Conservation (phyloP, 352 stramenopile species). For the Lagenidium sp. region DNA sequence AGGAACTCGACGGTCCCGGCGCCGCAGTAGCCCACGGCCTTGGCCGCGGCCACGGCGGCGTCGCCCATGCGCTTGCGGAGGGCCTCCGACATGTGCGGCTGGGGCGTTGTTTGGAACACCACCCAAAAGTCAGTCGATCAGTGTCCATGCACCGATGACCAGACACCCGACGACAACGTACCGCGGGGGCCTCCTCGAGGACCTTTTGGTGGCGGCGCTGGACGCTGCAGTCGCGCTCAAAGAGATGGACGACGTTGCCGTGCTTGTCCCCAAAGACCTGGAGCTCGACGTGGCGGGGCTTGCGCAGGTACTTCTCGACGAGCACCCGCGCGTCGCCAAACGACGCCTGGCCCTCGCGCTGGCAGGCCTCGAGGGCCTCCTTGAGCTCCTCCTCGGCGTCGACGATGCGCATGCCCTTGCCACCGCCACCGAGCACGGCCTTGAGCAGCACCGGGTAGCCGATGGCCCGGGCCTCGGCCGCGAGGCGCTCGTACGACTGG, state of each 20-base stretch:
- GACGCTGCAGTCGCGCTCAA: slow-evolving; percentile 96
- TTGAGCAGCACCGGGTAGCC: slow-evolving; percentile 98
- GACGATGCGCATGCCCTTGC: slow-evolving; percentile 95
- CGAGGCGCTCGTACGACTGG: slow-evolving; percentile 63
- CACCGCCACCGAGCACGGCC: slow-evolving; percentile 94
- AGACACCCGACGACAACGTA: slow-evolving; percentile 71
- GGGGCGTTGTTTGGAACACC: too few species aligned
- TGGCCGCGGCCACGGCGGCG: slow-evolving; percentile 88
- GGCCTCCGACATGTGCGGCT: too few species aligned
- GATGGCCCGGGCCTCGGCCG: slow-evolving; percentile 83
- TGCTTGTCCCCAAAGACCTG: slow-evolving; percentile 95
- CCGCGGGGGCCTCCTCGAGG: slow-evolving; percentile 91
- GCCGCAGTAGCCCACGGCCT: slow-evolving; percentile 91
- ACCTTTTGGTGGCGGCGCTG: slow-evolving; percentile 98
- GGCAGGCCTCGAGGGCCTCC: slow-evolving; percentile 83
- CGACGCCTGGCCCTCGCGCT: slow-evolving; percentile 74
- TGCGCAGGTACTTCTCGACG: slow-evolving; percentile 94
- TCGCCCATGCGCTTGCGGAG: slow-evolving; percentile 90
- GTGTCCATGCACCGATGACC: too few species aligned
- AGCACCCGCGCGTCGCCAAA: slow-evolving; percentile 96
- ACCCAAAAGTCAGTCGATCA: too few species aligned
- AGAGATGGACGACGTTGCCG: slow-evolving; percentile 93
- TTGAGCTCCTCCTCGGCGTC: slow-evolving; percentile 73
- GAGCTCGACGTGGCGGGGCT: slow-evolving; percentile 96
- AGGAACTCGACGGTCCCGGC: slow-evolving; percentile 99